Evolutionary conservation across 2,329 filamentous ascomycete genomes (phyloP), one percentile per base, ranked within the genome.

Genomic region (Acrocalymma vagum): DNA sequence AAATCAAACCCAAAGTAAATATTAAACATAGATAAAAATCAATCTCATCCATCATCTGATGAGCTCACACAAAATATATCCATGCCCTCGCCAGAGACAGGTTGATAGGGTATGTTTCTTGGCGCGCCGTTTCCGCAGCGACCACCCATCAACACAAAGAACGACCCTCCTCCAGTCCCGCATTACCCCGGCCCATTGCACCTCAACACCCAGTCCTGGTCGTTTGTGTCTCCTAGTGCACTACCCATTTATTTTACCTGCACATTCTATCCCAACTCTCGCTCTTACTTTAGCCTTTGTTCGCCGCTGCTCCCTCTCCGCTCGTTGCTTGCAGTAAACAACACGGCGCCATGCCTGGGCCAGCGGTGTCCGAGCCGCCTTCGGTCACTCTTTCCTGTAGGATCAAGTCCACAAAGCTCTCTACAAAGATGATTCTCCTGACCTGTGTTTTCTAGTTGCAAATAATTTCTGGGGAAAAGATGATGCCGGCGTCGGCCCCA

Each of bases 381-480:
- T 79, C 81, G 36, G 84, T 88, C 60, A 76, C 83, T 57, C 75
- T 88, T 63, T 88, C 85, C 30, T 88, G 84, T 87, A 75, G 62
- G 60, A 9, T 33, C 9, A n/a, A 26, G 4, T 16, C 31, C n/a
- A 39, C 31, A 22, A n/a, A 11, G 17, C 26, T 10, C n/a, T 5
- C 9, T 23, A 13, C 17, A 18, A 15, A 5, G 3, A 25, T 17
- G 6, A n/a, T 9, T 16, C 57, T 65, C 53, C 72, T 74, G 43
- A 76, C 55, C 28, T 11, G n/a, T n/a, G n/a, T n/a, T 8, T 9
- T n/a, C 41, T 54, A 92, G 92, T 99, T 76, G 93, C 94, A 63
- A 99, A 99, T 77, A 99, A 99, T 71, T 99, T 99, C 73, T 99
- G 94, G 94, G 94, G 94, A 52, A 97, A 95, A 78, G 93, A 97